Conservation (phyloP, 2,329 filamentous ascomycete species). For the Epichloe sibirici region DNA sequence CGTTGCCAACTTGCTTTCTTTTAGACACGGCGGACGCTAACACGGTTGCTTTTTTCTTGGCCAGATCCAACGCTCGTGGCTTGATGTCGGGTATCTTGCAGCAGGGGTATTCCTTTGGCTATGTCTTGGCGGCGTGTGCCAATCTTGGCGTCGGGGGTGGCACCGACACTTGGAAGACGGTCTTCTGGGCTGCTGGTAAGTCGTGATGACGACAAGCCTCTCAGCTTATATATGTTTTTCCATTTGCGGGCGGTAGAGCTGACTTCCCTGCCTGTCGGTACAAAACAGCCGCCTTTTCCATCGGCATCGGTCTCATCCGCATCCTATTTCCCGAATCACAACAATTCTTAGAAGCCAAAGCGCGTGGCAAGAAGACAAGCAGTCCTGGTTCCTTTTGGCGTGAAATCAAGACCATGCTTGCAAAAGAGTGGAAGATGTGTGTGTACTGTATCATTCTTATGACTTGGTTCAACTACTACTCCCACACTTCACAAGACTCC, state of each 20-base stretch:
- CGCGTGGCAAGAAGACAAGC: constrained; percentile 37
- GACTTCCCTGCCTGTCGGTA: neutral
- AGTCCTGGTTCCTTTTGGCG: constrained; percentile 48
- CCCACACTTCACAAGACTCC: constrained; percentile 68
- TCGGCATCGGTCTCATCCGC: constrained; percentile 55
- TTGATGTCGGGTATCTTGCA: constrained; percentile 75
- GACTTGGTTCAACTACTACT: constrained; percentile 66
- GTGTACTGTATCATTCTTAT: constrained; percentile 68
- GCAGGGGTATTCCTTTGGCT: constrained; percentile 71
- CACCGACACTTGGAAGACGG: constrained; percentile 57
- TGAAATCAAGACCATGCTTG: constrained; percentile 57
- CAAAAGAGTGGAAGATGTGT: constrained; percentile 62
- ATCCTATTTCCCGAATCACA: constrained; percentile 61
- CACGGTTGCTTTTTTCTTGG: constrained; percentile 10
- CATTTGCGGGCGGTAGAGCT: neutral
- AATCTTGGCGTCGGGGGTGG: constrained; percentile 60
- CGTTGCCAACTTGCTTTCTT: no score
- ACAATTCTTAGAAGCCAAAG: constrained; percentile 61
- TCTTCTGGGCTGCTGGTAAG: constrained; percentile 56
- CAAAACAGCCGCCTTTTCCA: constrained; percentile 45
- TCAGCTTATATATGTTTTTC: neutral
- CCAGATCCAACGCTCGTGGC: constrained; percentile 52
- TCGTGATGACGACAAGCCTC: neutral
- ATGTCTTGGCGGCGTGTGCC: constrained; percentile 63
- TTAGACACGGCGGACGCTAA: constrained; percentile 1